phyloP scores from a whole-genome alignment of 2,329 filamentous ascomycete genomes.

The Chaetomiaceae sp. region DNA sequence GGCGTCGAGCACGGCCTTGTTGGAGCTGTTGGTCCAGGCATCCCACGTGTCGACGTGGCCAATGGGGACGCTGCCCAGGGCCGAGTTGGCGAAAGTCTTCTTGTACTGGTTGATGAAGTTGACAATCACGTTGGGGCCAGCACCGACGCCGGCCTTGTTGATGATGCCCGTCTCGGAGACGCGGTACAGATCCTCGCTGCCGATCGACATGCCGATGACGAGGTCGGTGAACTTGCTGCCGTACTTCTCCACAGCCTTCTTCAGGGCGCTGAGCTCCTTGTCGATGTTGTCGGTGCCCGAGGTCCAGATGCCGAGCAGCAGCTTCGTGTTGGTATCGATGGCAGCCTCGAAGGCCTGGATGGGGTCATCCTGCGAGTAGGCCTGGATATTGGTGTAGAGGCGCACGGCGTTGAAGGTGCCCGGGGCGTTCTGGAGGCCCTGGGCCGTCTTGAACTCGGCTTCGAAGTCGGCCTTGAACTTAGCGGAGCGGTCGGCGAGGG shows the following conservation, averaged over 20 bases:
- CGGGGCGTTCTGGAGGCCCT: slow-evolving; percentile 42
- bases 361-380: slow-evolving; percentile 70
- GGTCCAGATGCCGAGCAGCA: slow-evolving; percentile 64
- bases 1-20: slow-evolving; percentile 56
- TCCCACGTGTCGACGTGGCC: slow-evolving; percentile 69
- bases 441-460: slow-evolving; percentile 42
- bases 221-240: slow-evolving; percentile 51
- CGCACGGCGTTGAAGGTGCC: slow-evolving; percentile 56
- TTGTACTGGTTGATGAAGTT: slow-evolving; percentile 64
- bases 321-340: slow-evolving; percentile 53
- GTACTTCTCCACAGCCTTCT: slow-evolving; percentile 50
- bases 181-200: slow-evolving; percentile 65
- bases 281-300: slow-evolving; percentile 51
- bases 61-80: slow-evolving; percentile 46
- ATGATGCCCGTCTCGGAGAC: slow-evolving; percentile 55
- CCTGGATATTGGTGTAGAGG: slow-evolving; percentile 65
- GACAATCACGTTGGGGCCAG: slow-evolving; percentile 54
- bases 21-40: slow-evolving; percentile 55
- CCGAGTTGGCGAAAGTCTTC: slow-evolving; percentile 46
- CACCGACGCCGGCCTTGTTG: slow-evolving; percentile 59
- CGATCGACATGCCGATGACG: slow-evolving; percentile 61
- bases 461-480: slow-evolving; percentile 50
- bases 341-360: slow-evolving; percentile 75
- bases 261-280: slow-evolving; percentile 57
- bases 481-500: slow-evolving; percentile 43